Base-by-base conservation (phyloP, 768 basidiomycete genomes). In the Suillus alpinus region DNA sequence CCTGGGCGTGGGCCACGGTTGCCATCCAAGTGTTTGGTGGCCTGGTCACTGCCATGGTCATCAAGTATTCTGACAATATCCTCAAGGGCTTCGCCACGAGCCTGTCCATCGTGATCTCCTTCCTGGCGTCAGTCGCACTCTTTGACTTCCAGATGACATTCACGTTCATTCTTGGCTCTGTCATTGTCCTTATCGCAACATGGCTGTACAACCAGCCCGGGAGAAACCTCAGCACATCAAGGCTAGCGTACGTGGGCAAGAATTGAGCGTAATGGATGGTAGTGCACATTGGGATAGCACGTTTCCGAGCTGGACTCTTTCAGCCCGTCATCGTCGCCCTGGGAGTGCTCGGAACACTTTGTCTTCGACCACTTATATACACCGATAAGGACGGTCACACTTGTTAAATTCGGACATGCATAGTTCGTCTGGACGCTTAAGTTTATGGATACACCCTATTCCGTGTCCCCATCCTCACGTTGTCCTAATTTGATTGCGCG, bases 1-100 rank as follows among this genome's bases (percentile, higher is more conserved):
- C 78, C 23, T 94, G 92, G 92, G 95, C 95, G 34, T 93, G 94
- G 88, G 89, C 89, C 26, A 95, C 94, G 2, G 93, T 97, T 47
- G 70, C 82, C 41, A 88, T 92, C 20, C 94, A 97, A 75, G 94
- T 95, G 4, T 73, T 95, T 23, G 95, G 95, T n/a, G 95, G 95
- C 1, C 78, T 97, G 56, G 79, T 97, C 65, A 97, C 95, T 6
- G 95, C 95, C 2, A 77, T 96, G 74, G 95, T 96, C 41, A 96
- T 96, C 83, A 92, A 95, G 70, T 95, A 95, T 72, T 88, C 91
- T 51, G 92, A 93, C 73, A 95, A 95, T 74, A 91, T 90, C 64
- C 80, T 91, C 72, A 94, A 95, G 76, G 96, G 96, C 37, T 98
- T 98, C 69, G 96, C 96, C 12, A 98, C 96, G 4, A 92, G 89